Evolutionary conservation across 2,329 filamentous ascomycete species (phyloP).

Genomic region (Paradendryphiella salina): DNA sequence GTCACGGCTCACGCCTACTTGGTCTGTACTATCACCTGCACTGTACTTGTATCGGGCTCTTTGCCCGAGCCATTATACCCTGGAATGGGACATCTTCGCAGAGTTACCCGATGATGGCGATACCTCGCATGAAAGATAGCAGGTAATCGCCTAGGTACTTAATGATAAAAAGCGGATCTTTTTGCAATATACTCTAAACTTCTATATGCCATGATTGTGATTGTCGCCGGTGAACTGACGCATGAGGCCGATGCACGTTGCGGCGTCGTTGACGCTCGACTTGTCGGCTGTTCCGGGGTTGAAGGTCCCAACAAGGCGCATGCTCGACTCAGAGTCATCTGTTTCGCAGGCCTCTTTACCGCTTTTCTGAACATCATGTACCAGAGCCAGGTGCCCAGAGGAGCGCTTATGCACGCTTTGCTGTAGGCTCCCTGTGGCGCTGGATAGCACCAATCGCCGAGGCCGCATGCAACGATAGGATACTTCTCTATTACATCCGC

Average conservation of each 20-base stretch:
- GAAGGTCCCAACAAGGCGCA: slow-evolving; percentile 40
- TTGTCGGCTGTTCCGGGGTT: slow-evolving; percentile 26
- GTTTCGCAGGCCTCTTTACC: slow-evolving; percentile 40
- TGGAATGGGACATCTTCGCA: slow-evolving; percentile 27
- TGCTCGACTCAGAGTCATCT: slow-evolving; percentile 28
- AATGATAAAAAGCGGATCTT: slow-evolving; percentile 42
- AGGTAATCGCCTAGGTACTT: slow-evolving; percentile 41
- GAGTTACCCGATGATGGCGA: slow-evolving; percentile 33
- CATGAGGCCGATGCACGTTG: slow-evolving; percentile 13
- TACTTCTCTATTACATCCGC: slow-evolving; percentile 24
- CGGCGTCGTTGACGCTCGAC: slow-evolving; percentile 14
- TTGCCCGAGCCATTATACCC: slow-evolving; percentile 43
- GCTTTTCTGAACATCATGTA: slow-evolving; percentile 46
- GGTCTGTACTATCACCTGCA: slow-evolving; percentile 48
- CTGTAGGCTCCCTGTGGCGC: slow-evolving; percentile 36
- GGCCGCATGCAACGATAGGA: slow-evolving; percentile 19
- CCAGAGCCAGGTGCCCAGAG: slow-evolving; percentile 27
- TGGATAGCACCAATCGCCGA: slow-evolving; percentile 36
- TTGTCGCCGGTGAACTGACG: slow-evolving; percentile 19
- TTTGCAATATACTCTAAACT: slow-evolving; percentile 10
- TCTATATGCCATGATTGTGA: slow-evolving; percentile 6
- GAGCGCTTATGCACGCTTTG: slow-evolving; percentile 45
- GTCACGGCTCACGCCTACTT: slow-evolving; percentile 46
- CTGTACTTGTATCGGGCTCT: slow-evolving; percentile 46
- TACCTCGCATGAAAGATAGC: slow-evolving; percentile 35